Percentiles rank a stretch among this genome's conserved stretches.
Evolutionary conservation across 257 asterid genomes (phyloP).

Genomic region (Nicotiana benthamiana): DNA sequence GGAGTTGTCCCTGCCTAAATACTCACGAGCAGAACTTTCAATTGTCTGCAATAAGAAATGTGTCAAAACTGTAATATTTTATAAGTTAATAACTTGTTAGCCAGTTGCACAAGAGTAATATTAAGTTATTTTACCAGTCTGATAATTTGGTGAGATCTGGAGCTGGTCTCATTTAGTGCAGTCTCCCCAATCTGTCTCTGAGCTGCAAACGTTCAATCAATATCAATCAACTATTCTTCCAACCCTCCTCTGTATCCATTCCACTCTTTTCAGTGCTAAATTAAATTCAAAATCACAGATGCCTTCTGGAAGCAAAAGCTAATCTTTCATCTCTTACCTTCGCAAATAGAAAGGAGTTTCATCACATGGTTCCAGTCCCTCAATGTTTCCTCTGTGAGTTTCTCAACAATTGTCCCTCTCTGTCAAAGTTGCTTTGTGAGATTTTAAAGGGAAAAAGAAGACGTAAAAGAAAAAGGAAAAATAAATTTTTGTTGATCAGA

Average conservation of each 20-base stretch:
- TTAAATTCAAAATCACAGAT: neutral
- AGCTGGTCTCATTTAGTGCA: slow-evolving; percentile 77
- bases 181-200: slow-evolving; percentile 98
- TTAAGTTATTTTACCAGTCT: slow-evolving; percentile 53
- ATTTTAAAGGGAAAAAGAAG: neutral
- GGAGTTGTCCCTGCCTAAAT: slow-evolving; percentile 57
- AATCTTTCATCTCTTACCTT: slow-evolving; percentile 37
- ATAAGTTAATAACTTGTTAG: neutral
- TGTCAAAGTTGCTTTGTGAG: slow-evolving; percentile 18
- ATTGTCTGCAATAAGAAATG: slow-evolving; percentile 51
- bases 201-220: slow-evolving; percentile 35
- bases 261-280: neutral
- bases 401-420: slow-evolving; percentile 93
- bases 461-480: neutral
- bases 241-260: neutral
- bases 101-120: neutral
- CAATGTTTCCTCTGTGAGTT: slow-evolving; percentile 72
- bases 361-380: slow-evolving; percentile 74
- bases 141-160: slow-evolving; percentile 95
- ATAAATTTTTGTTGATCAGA: neutral
- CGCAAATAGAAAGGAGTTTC: slow-evolving; percentile 75
- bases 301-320: neutral
- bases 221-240: neutral
- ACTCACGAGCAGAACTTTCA: slow-evolving; percentile 78
- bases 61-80: slow-evolving; percentile 1